phyloP scores from a whole-genome alignment of 768 basidiomycete genomes.

The Leccinum truebloodii region DNA sequence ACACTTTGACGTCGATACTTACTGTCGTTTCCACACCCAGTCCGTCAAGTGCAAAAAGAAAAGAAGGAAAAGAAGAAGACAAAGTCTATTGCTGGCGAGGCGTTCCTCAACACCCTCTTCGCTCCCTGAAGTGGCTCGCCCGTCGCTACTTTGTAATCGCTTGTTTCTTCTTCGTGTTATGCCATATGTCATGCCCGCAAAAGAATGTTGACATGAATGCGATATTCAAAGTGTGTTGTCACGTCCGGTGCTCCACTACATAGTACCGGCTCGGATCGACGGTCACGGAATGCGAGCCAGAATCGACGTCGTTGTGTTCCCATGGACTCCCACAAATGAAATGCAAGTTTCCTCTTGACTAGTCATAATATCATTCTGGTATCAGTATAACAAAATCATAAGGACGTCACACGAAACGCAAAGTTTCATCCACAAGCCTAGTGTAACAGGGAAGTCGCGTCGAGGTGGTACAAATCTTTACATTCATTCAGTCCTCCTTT shows the following conservation, averaged over 20 bases:
- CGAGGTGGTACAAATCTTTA: neutral
- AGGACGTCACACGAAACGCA: neutral
- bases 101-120: conserved; percentile 82
- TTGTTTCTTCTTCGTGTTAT: conserved; percentile 7
- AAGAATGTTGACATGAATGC: neutral
- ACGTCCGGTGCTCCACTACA: neutral
- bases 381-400: neutral
- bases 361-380: neutral
- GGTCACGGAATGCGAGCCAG: no score
- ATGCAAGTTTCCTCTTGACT: neutral
- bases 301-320: neutral
- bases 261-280: no score
- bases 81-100: conserved; percentile 67
- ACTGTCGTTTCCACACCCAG: conserved; percentile 36
- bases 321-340: neutral
- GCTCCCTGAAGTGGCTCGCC: conserved; percentile 62
- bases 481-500: neutral
- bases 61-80: conserved; percentile 60
- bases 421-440: neutral
- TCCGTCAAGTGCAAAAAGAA: conserved; percentile 69
- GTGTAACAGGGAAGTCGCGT: neutral
- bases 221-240: neutral
- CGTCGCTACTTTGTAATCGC: conserved; percentile 4
- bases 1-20: conserved; percentile 2
- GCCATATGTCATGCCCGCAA: conserved; percentile 18